Conservation (phyloP, 2,329 filamentous ascomycete genomes). For the Talaromyces pinophilus region DNA sequence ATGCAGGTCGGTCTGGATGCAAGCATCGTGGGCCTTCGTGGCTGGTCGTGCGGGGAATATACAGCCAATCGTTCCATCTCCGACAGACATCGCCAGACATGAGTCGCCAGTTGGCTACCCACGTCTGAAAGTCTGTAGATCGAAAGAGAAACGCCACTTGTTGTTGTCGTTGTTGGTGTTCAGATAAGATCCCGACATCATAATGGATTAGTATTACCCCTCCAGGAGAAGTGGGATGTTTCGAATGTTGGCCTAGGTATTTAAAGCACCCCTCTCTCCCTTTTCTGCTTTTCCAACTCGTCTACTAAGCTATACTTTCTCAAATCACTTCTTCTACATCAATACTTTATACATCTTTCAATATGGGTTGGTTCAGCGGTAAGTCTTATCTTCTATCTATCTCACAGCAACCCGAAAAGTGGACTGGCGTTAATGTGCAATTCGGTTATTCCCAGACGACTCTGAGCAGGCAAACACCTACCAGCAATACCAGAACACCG, state of each 20-base stretch:
- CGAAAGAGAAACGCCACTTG: neutral
- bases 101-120: conserved; percentile 2
- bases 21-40: neutral
- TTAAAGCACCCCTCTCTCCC: neutral
- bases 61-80: conserved; percentile 10
- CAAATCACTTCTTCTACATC: neutral
- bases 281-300: neutral
- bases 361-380: conserved; percentile 32
- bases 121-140: neutral
- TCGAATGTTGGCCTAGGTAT: neutral
- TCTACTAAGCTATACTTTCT: neutral
- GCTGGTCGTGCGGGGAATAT: neutral
- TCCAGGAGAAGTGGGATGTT: conserved; percentile 7
- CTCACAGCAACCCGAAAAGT: neutral
- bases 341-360: conserved; percentile 20
- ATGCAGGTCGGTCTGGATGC: neutral
- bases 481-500: conserved; percentile 27
- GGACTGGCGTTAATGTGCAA: neutral
- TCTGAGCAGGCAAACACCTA: conserved; percentile 24
- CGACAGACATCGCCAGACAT: neutral
- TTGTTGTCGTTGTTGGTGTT: neutral
- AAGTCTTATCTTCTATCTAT: conserved; percentile 32
- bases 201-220: neutral
- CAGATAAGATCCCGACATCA: neutral
- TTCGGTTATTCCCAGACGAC: conserved; percentile 6